Conservation (phyloP, 2,329 filamentous ascomycete species). For the Pestalotiopsis sp. region DNA sequence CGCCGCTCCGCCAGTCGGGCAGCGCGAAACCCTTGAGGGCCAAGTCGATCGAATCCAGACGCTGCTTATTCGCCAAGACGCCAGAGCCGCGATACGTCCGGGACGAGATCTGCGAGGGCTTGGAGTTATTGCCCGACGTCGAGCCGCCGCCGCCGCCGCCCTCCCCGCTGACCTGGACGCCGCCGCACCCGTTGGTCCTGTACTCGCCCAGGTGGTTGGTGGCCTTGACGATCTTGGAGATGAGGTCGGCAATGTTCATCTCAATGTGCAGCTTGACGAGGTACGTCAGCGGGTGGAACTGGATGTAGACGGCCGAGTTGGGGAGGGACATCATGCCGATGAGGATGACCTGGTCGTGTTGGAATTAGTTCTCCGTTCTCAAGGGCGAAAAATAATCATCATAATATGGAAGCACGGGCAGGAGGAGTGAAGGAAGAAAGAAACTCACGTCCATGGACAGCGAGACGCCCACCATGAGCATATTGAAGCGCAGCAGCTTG, state of each 20-base stretch:
- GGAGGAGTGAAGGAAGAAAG: background rate
- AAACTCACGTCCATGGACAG: slow-evolving; percentile 42
- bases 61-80: background rate
- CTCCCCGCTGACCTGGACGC: background rate
- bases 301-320: slow-evolving; percentile 48
- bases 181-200: background rate
- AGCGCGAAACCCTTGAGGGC: background rate
- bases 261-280: slow-evolving; percentile 57
- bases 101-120: background rate
- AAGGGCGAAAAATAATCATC: no score
- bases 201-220: slow-evolving; percentile 12
- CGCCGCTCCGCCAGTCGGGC: background rate
- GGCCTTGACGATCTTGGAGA: slow-evolving; percentile 37
- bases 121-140: background rate
- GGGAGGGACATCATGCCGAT: slow-evolving; percentile 48
- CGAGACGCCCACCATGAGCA: slow-evolving; percentile 46
- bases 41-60: background rate
- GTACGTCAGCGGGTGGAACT: slow-evolving; percentile 55
- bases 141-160: background rate
- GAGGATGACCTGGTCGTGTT: slow-evolving; percentile 26
- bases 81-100: background rate
- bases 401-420: no score
- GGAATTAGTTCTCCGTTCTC: background rate
- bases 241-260: slow-evolving; percentile 56
- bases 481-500: slow-evolving; percentile 46